Evolutionary conservation across 1,284 basidiomycete genomes (phyloP), one percentile per base, ranked within the genome.

Genomic region (Microbotryomycetes sp.): DNA sequence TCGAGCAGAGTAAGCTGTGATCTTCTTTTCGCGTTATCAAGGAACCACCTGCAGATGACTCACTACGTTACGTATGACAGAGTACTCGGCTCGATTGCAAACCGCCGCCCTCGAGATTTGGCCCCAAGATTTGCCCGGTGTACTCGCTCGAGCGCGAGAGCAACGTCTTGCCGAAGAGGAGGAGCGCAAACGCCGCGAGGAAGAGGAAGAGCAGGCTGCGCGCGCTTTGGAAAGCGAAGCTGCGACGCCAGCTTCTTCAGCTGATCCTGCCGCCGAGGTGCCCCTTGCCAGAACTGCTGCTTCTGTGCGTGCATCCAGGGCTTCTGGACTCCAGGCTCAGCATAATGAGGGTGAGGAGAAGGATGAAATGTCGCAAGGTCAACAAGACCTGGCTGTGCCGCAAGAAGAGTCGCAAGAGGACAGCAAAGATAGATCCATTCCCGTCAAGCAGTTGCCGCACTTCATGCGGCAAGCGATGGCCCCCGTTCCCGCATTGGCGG

Each of bases 1-100:
- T 67, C 26, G 66, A 67, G 54, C 60, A 60, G 54, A 65, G 65
- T 67, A 15, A 29, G 65, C 50, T 16, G 13, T 5, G 21, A 21
- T 28, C 13, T 26, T n/a, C 3, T 23, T n/a, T 11, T 13, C 41
- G n/a, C 15, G 6, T 15, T 9, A 9, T 24, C 24, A 4, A n/a
- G n/a, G n/a, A 13, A 4, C 18, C 28, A 29, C n/a, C 4, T 24
- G 9, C 23, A 23, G 3, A 9, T 13, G 26, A 16, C 13, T 4
- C 21, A 2, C 31, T 1, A 11, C 3, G 50, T 53, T 24, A 24
- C 30, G 6, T 28, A 4, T 9, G 5, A 21, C 45, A 67, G 65
- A 62, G 29, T 65, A 35, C 56, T 60, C 60, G 11, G 51, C 62
- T 1, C 35, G 24, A 2, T 18, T 58, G 16, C 13, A 24, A 2